Evolutionary conservation across 805 yeast species (phyloP).

Genomic region (Teunomyces funiuensis): DNA sequence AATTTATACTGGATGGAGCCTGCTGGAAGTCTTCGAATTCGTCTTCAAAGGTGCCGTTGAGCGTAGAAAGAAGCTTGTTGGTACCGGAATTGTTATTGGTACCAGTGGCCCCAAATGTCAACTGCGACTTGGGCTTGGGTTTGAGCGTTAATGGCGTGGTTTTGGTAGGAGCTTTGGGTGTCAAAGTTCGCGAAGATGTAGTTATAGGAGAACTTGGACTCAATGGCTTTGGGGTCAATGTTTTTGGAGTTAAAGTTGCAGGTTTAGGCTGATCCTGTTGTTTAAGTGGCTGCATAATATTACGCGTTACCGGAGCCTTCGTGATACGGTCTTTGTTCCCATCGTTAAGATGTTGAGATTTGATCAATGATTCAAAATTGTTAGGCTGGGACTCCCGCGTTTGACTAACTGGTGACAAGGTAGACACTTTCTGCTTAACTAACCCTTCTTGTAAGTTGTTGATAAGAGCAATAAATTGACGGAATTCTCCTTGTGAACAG

Average conservation of each 20-base stretch:
- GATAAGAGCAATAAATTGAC: slow-evolving; percentile 23
- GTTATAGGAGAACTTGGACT: no score
- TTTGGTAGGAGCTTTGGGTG: slow-evolving; percentile 6
- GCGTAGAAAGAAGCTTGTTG: slow-evolving; percentile 20
- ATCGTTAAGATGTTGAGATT: slow-evolving; percentile 26
- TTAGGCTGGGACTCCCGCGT: background rate
- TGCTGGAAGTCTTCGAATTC: slow-evolving; percentile 31
- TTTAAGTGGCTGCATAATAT: slow-evolving; percentile 27
- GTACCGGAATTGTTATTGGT: slow-evolving; percentile 8
- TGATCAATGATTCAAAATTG: slow-evolving; percentile 30
- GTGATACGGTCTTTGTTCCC: slow-evolving; percentile 21
- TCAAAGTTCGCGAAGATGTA: background rate
- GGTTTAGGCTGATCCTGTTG: no score
- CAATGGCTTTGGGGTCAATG: background rate
- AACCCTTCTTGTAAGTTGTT: slow-evolving; percentile 18
- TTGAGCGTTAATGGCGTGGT: slow-evolving; percentile 7
- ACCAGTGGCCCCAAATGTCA: slow-evolving; percentile 27
- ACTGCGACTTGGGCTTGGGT: slow-evolving; percentile 12
- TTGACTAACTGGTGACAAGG: slow-evolving; percentile 6
- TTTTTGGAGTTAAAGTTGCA: slow-evolving; percentile 1
- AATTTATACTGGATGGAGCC: slow-evolving; percentile 14
- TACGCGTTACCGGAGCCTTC: slow-evolving; percentile 22
- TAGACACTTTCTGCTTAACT: slow-evolving; percentile 12
- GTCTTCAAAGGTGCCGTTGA: slow-evolving; percentile 28
- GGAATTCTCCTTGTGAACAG: slow-evolving; percentile 35